phyloP scores from a whole-genome alignment of 352 stramenopile genomes.

The Saprolegnia diclina region DNA sequence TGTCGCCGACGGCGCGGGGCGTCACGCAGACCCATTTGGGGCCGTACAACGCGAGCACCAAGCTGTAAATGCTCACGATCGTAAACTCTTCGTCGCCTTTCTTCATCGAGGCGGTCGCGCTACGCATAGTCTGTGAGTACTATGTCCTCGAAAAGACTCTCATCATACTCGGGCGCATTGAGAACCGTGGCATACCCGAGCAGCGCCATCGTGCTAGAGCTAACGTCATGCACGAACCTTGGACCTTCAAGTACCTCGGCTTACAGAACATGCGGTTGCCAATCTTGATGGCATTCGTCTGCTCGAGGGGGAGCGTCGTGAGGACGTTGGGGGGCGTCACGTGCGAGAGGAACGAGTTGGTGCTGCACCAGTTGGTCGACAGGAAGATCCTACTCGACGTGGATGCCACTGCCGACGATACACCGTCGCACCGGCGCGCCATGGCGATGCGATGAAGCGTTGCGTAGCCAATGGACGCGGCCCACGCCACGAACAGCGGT shows the following conservation, averaged over 20 bases:
- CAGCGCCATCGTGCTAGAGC: conserved; percentile 15
- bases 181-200: conserved; percentile 20
- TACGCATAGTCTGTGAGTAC: not conserved
- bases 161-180: not conserved
- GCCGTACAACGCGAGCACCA: not conserved
- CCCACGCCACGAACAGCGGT: conserved; percentile 15
- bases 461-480: not conserved
- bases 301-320: conserved; percentile 17
- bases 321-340: not conserved
- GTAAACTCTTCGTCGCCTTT: not conserved
- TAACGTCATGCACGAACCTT: not conserved
- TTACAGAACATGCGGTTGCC: conserved; percentile 28
- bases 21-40: not conserved
- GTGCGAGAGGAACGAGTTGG: conserved; percentile 23
- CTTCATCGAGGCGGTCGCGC: not conserved
- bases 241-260: conserved; percentile 15
- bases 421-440: not conserved
- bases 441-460: not conserved
- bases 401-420: not conserved
- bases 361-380: conserved; percentile 11
- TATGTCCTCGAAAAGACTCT: not conserved
- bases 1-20: not conserved
- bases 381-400: conserved; percentile 7
- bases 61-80: conserved; percentile 12
- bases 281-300: conserved; percentile 23